phyloP scores from a whole-genome alignment of 2,329 filamentous ascomycete species.

The Fusarium oxysporum region DNA sequence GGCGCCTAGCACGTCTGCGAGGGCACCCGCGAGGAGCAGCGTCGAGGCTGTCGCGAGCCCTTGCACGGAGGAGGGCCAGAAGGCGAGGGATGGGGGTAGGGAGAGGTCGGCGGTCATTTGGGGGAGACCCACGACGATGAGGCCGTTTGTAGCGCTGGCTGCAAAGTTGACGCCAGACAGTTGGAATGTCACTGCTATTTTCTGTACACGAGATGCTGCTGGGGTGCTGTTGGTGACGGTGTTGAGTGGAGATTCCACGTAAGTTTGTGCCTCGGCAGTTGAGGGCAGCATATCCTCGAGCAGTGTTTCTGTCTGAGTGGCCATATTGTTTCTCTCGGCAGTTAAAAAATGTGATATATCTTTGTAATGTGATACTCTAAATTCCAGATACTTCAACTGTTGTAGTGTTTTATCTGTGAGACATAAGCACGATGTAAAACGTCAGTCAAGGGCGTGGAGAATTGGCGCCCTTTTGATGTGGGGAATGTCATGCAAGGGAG shows the following conservation, averaged over 20 bases:
- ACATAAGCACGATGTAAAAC: background rate
- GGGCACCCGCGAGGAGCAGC: conserved; percentile 53
- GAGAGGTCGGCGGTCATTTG: conserved; percentile 53
- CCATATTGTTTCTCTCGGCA: background rate
- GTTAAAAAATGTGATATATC: background rate
- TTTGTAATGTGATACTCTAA: background rate
- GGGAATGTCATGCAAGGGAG: conserved; percentile 9
- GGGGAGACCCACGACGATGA: conserved; percentile 56
- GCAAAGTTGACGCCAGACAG: conserved; percentile 44
- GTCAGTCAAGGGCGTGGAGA: background rate
- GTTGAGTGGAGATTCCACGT: background rate
- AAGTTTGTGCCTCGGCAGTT: background rate
- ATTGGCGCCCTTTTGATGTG: conserved; percentile 11
- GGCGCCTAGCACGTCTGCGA: conserved; percentile 54
- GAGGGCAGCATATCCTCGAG: background rate
- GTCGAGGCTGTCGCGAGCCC: conserved; percentile 52
- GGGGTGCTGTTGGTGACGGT: background rate
- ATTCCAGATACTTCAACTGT: background rate
- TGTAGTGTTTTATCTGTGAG: background rate
- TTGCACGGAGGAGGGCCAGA: conserved; percentile 55
- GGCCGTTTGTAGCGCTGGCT: conserved; percentile 40
- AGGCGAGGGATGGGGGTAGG: conserved; percentile 49
- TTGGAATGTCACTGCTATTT: conserved; percentile 38
- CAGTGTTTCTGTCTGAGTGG: conserved; percentile 9
- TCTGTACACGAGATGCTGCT: conserved; percentile 27